Evolutionary conservation across 1,139 yeast genomes (phyloP).

Genomic region (Nematodospora anomalae): DNA sequence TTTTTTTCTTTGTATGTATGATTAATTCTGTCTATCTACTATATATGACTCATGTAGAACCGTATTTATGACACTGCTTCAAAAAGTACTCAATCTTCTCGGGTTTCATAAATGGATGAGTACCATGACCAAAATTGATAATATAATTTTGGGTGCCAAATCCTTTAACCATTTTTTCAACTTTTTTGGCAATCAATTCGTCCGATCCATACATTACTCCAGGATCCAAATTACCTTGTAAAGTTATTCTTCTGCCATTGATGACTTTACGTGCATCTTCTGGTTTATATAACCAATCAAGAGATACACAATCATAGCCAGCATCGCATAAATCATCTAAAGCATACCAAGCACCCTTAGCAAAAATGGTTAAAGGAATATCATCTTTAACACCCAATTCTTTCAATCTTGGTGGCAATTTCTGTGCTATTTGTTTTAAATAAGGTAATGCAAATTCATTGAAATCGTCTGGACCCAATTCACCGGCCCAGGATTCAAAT

Average conservation of each 20-base stretch:
- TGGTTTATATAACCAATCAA: constrained; percentile 92
- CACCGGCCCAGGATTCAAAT: constrained; percentile 98
- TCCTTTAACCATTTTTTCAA: constrained; percentile 81
- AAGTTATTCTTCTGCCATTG: constrained; percentile 70
- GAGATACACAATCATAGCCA: constrained; percentile 85
- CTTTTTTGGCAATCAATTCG: constrained; percentile 76
- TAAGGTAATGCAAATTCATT: constrained; percentile 87
- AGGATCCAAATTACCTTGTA: constrained; percentile 96
- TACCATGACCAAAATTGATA: constrained; percentile 95
- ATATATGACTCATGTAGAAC: constrained; percentile 30
- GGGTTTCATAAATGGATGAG: constrained; percentile 96
- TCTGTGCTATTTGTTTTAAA: constrained; percentile 68
- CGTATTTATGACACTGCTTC: constrained; percentile 83
- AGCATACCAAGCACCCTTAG: constrained; percentile 98
- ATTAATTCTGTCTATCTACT: neutral
- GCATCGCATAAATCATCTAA: constrained; percentile 78
- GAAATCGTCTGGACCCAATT: constrained; percentile 87
- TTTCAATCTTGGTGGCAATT: constrained; percentile 65
- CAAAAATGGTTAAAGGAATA: constrained; percentile 86
- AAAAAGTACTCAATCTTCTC: constrained; percentile 82
- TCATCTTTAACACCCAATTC: constrained; percentile 71
- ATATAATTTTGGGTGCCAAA: constrained; percentile 91
- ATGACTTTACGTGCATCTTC: constrained; percentile 79
- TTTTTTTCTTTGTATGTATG: constrained; percentile 5
- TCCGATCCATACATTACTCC: constrained; percentile 90